These are phyloP conservation scores for Talaromyces sp. DNA, from an alignment of 2,329 filamentous ascomycete genomes.

Conservation along the genomic window DNA sequence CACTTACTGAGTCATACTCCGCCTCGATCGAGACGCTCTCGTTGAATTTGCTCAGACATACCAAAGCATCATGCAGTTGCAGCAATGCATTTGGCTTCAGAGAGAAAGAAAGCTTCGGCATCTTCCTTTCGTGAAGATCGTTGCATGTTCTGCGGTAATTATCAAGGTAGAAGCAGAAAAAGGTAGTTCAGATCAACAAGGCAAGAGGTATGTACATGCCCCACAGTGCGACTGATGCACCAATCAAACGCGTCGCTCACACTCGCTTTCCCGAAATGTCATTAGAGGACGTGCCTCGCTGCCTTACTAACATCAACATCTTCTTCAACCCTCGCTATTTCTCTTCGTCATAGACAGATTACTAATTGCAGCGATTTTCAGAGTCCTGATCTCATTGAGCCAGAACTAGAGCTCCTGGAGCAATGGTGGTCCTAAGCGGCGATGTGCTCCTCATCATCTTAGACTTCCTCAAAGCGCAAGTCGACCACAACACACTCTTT, in stretches of 20 bases:
- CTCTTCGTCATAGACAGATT: not conserved
- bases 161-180: not conserved
- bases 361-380: not conserved
- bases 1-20: constrained; percentile 52
- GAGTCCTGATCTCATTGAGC: not conserved
- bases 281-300: not conserved
- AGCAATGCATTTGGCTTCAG: constrained; percentile 54
- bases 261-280: constrained; percentile 12
- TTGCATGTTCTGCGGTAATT: not conserved
- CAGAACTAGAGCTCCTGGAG: not conserved
- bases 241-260: constrained; percentile 16
- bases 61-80: constrained; percentile 56
- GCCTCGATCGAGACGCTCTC: constrained; percentile 62
- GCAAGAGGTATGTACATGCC: constrained; percentile 1
- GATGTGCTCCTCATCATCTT: constrained; percentile 30
- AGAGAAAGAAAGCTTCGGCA: constrained; percentile 49
- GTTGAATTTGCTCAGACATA: constrained; percentile 61
- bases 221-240: not conserved
- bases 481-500: constrained; percentile 26
- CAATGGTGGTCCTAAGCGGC: constrained; percentile 21
- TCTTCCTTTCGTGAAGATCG: constrained; percentile 17
- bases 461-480: constrained; percentile 25
- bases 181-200: not conserved
- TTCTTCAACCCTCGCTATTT: not conserved
- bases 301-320: not conserved